A percentile compares a stretch with the other conserved stretches of the same genome.
phyloP scores from a whole-genome alignment of 768 basidiomycete species.

The Lenzites betulinus region DNA sequence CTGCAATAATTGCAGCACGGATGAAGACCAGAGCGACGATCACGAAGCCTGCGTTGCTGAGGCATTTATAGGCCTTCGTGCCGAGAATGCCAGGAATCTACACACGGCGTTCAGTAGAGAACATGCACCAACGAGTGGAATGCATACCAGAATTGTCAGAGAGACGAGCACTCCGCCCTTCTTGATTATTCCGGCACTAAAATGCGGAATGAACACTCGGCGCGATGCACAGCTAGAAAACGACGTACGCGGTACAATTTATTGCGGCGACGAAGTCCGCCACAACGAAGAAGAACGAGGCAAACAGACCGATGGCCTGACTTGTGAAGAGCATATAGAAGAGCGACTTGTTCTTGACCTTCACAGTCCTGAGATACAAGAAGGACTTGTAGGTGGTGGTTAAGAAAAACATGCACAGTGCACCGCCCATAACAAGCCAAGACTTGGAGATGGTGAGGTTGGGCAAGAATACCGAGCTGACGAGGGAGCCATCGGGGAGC shows the following conservation, averaged over 20 bases:
- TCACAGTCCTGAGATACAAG: constrained; percentile 55
- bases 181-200: constrained; percentile 19
- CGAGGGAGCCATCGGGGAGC: constrained; percentile 59
- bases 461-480: constrained; percentile 47
- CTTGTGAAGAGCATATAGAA: constrained; percentile 58
- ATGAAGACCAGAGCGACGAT: constrained; percentile 45
- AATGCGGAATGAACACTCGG: background rate
- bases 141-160: constrained; percentile 28
- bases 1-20: constrained; percentile 42
- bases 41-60: constrained; percentile 60
- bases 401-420: constrained; percentile 51
- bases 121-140: too few relatives aligned
- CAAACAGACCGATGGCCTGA: constrained; percentile 52
- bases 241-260: constrained; percentile 51
- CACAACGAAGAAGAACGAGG: constrained; percentile 45
- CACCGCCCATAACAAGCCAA: constrained; percentile 49
- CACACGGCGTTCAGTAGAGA: background rate
- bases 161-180: constrained; percentile 23
- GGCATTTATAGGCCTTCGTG: constrained; percentile 65
- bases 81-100: constrained; percentile 67
- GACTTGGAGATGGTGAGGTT: constrained; percentile 45
- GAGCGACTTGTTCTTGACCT: constrained; percentile 58
- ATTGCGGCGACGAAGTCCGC: constrained; percentile 45
- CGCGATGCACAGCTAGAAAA: constrained; percentile 36
- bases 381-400: constrained; percentile 53